Conservation (phyloP, 2,329 filamentous ascomycete species). For the Trichoderma lentiforme region DNA sequence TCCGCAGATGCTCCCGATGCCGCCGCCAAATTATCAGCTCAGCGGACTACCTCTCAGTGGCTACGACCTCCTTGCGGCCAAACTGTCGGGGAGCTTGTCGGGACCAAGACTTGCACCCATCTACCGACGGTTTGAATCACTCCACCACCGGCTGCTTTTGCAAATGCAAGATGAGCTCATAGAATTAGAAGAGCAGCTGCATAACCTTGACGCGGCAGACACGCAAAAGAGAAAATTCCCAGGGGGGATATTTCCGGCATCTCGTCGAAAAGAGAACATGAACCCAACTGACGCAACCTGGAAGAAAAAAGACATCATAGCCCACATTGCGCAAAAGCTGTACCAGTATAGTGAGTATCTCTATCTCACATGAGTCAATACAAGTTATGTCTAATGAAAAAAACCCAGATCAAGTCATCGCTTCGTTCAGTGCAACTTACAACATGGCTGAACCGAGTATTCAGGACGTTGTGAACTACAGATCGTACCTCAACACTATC, state of each 20-base stretch:
- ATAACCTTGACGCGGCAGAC: conserved; percentile 60
- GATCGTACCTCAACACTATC: conserved; percentile 52
- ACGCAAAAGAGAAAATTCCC: conserved; percentile 45
- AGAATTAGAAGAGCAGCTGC: conserved; percentile 76
- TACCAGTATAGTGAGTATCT: conserved; percentile 62
- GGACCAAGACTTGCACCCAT: conserved; percentile 52
- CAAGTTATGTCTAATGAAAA: not conserved
- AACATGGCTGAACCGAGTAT: conserved; percentile 46
- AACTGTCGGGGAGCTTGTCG: conserved; percentile 36
- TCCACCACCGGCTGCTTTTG: conserved; percentile 79
- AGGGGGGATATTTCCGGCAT: conserved; percentile 52
- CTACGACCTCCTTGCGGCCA: conserved; percentile 61
- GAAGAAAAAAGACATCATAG: conserved; percentile 58
- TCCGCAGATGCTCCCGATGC: not conserved
- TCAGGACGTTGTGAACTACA: conserved; percentile 47
- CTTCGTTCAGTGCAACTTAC: conserved; percentile 54
- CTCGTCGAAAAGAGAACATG: conserved; percentile 54
- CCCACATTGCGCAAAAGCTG: conserved; percentile 62
- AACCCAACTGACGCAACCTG: conserved; percentile 56
- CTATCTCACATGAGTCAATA: not conserved
- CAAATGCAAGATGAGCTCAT: conserved; percentile 82
- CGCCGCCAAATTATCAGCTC: conserved; percentile 6
- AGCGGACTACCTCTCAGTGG: conserved; percentile 49
- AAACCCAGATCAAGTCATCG: conserved; percentile 52
- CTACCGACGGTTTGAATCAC: conserved; percentile 76